These are phyloP conservation scores for Fusarium sp. DNA, from an alignment of 2,329 filamentous ascomycete genomes.

Conservation along the genomic window DNA sequence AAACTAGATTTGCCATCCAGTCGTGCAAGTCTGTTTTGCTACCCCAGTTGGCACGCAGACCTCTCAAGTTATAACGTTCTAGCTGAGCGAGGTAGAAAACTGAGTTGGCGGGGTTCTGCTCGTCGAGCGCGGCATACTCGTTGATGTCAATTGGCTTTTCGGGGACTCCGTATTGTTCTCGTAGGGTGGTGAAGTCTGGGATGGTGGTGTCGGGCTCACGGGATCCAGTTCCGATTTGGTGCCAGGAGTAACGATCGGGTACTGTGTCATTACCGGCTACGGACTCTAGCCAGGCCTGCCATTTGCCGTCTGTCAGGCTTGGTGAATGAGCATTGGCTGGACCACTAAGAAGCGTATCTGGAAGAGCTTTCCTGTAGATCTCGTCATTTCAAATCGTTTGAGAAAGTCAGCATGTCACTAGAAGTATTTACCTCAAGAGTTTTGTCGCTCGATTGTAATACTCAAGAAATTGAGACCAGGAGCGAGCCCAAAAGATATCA, in stretches of 20 bases:
- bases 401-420: too few species aligned
- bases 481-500: not conserved
- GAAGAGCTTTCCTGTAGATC: not conserved
- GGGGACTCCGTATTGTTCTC: rapidly evolving
- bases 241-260: not conserved
- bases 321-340: not conserved
- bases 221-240: not conserved
- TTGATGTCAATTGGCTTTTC: not conserved
- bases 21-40: not conserved
- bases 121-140: not conserved
- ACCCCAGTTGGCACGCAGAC: not conserved
- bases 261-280: not conserved
- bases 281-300: not conserved
- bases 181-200: not conserved
- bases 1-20: not conserved
- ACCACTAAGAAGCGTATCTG: not conserved
- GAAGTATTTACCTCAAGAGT: not conserved
- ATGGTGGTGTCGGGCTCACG: not conserved
- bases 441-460: not conserved
- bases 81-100: not conserved
- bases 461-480: not conserved
- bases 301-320: not conserved
- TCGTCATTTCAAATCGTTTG: not conserved
- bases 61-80: not conserved
- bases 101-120: not conserved